Evolutionary conservation across 1,139 yeast genomes (phyloP), one percentile per base, ranked within the genome.

Genomic region (Barnettozyma hawaiiensis): DNA sequence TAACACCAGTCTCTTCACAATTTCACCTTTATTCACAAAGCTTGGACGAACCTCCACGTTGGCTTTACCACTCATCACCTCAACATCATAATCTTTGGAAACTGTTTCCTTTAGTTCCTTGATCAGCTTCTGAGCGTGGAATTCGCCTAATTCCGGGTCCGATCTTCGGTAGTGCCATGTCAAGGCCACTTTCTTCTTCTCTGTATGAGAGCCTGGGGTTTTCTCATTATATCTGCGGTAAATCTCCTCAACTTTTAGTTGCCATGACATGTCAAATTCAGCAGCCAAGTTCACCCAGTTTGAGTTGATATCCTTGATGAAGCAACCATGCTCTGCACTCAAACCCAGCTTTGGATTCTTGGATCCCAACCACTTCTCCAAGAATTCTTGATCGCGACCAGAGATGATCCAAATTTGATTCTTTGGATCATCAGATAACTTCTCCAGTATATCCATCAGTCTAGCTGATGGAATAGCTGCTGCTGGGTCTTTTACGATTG

Each of bases 141-240:
- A 90, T 36, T 71, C 77, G 24, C 98, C 98, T 54, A 86, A 75
- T 47, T 84, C 96, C 0, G 97, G 97, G 56, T 89, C 98, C 1
- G 96, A 79, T 42, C 95, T 75, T 54, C 99, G 78, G 62, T 92
- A 92, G 65, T 94, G 99, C 99, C 99, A 94, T 1, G 97, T 90
- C 45, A 92, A 67, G 0, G 98, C 97, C 14, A 92, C 96, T 56
- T 87, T 84, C 62, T 94, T 94, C 57, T 74, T 75, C 63, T 94
- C 99, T 46, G 86, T 80, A 50, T 76, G 75, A 1, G 97, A 74
- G 6, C 97, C 97, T 3, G 96, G 97, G 0, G 98, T 94, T 48
- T 81, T 79, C 39, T 83, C 90, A 0, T 97, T 87, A 63, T 78
- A 87, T 41, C 76, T 69, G 41, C 70, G 74, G 67, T 85, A 86